Percentiles rank a stretch among this genome's conserved stretches.
These are phyloP conservation scores for Chlamydomonas incerta DNA, from an alignment of 139 green algal species.

Conservation along the genomic window DNA sequence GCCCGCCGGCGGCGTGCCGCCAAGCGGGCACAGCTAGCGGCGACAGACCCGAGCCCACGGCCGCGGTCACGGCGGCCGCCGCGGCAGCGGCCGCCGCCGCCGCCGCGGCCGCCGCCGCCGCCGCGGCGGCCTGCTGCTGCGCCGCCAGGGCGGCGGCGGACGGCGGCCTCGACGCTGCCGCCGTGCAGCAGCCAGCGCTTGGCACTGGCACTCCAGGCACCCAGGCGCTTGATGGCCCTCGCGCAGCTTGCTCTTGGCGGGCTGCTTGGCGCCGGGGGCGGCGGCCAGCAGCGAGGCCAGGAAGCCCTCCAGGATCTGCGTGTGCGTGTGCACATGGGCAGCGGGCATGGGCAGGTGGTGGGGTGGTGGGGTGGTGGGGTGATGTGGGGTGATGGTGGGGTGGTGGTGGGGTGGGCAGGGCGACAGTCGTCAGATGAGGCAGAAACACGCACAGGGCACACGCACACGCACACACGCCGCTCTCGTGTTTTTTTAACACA, in stretches of 20 bases:
- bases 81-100: neutral
- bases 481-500: too few species aligned
- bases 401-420: too few species aligned
- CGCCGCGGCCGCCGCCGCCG: neutral
- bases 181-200: conserved; percentile 27
- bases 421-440: too few species aligned
- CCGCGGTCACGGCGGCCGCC: neutral
- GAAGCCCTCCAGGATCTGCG: conserved; percentile 58
- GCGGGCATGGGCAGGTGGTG: neutral
- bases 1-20: neutral
- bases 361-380: too few species aligned
- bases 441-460: too few species aligned
- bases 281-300: conserved; percentile 44
- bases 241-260: conserved; percentile 58
- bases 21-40: neutral
- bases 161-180: neutral
- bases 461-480: too few species aligned
- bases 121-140: neutral
- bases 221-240: conserved; percentile 26
- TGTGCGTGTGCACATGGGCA: neutral
- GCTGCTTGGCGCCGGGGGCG: conserved; percentile 57
- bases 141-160: neutral
- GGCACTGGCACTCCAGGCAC: neutral
- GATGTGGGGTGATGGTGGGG: neutral
- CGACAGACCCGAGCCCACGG: neutral